Conservation (phyloP, 352 stramenopile species). For the Phytopythium sindhum region DNA sequence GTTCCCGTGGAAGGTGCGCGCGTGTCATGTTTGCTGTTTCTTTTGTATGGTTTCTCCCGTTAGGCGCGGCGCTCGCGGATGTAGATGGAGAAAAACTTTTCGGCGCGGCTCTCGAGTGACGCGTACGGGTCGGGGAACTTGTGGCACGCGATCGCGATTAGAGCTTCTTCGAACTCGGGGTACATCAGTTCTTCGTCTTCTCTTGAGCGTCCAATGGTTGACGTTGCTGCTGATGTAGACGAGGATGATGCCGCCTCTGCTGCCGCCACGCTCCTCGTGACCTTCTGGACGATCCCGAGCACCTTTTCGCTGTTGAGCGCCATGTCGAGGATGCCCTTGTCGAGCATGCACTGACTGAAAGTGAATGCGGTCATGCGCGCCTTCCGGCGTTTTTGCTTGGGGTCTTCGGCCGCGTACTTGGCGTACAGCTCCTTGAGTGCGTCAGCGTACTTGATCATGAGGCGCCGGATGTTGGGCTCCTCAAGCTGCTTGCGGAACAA, state of each 20-base stretch:
- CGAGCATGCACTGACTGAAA: constrained; percentile 59
- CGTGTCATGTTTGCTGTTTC: not conserved
- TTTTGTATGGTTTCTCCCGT: not conserved
- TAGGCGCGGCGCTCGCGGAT: constrained; percentile 29
- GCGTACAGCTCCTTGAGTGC: constrained; percentile 56
- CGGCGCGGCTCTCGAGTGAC: constrained; percentile 72
- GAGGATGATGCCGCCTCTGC: not conserved
- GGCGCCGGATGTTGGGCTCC: constrained; percentile 50
- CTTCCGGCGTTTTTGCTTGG: constrained; percentile 31
- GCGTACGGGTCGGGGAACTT: constrained; percentile 77
- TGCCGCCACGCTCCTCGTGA: constrained; percentile 22
- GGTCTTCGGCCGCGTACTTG: constrained; percentile 47
- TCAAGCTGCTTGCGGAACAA: constrained; percentile 75
- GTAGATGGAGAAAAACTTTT: constrained; percentile 77
- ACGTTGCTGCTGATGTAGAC: not conserved
- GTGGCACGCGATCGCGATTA: constrained; percentile 67
- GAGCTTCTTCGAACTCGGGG: constrained; percentile 63
- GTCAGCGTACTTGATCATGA: constrained; percentile 62
- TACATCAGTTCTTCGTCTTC: constrained; percentile 61
- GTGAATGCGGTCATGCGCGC: constrained; percentile 55
- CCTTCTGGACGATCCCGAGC: constrained; percentile 50
- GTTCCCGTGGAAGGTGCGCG: not conserved
- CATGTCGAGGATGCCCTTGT: constrained; percentile 58
- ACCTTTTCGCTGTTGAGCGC: constrained; percentile 62
- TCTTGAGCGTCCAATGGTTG: constrained; percentile 7